Evolutionary conservation across 1,284 basidiomycete genomes (phyloP).

Genomic region (Pseudomicrostroma phylloplanum): DNA sequence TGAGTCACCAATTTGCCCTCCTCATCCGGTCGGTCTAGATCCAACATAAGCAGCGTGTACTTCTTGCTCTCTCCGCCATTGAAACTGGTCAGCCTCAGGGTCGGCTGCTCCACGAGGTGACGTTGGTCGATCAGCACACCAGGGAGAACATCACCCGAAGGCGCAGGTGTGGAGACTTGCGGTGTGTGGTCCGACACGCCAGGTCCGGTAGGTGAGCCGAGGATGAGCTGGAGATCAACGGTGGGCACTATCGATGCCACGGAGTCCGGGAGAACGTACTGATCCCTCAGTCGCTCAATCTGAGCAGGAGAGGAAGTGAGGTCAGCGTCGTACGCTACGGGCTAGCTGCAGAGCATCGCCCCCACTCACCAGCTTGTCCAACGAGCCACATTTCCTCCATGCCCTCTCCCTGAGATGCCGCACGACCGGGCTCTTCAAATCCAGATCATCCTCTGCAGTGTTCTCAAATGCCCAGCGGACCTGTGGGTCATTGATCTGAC

Average conservation of each 20-base stretch:
- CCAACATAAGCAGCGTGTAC: conserved; percentile 84
- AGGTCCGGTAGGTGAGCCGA: conserved; percentile 51
- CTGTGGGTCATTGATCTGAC: conserved; percentile 69
- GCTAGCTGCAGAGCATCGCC: not conserved
- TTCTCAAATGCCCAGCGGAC: conserved; percentile 69
- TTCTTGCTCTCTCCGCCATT: conserved; percentile 65
- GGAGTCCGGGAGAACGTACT: conserved; percentile 83
- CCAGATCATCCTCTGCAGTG: conserved; percentile 62
- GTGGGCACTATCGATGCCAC: conserved; percentile 67
- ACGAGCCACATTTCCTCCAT: conserved; percentile 75
- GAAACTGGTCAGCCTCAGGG: conserved; percentile 52
- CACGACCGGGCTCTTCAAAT: conserved; percentile 18
- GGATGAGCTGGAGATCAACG: conserved; percentile 65
- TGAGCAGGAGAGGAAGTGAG: not conserved
- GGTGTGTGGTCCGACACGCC: conserved; percentile 36
- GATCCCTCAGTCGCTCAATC: conserved; percentile 55
- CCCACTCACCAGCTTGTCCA: conserved; percentile 69
- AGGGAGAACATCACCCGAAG: conserved; percentile 3
- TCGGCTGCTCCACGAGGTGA: conserved; percentile 55
- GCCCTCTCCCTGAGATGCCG: conserved; percentile 68
- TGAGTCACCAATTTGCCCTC: conserved; percentile 65
- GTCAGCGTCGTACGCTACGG: not conserved
- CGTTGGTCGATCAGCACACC: conserved; percentile 62
- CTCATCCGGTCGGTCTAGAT: conserved; percentile 79
- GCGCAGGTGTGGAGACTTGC: not conserved